Base-by-base conservation (phyloP, 129 eudicot species). In the Gnaphalium uliginosum region DNA sequence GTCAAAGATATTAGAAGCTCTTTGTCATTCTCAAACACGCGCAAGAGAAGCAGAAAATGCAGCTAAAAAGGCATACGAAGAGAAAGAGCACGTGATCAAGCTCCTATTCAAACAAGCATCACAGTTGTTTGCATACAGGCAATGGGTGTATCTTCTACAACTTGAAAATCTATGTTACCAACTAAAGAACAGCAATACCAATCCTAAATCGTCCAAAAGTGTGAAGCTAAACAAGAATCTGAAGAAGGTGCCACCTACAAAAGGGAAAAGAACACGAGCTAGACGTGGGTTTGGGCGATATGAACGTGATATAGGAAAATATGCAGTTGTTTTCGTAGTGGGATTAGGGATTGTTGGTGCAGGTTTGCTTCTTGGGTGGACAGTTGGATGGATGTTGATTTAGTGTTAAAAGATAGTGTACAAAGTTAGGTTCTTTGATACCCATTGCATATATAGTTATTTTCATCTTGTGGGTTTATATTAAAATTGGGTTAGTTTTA, bases 361-460 rank as follows among this genome's bases (percentile, higher is more conserved):
- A 10, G 98, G 96, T 54, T 85, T 93, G 89, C 80, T 93, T 48
- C 73, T 93, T 71, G 98, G 98, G 4, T 93, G 98, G 98, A 93
- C 90, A 0, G 72, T 90, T 8, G 96, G 95, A 14, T 90, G 95
- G 96, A 84, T 93, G 95, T 71, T 89, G 57, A 74, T 80, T 23
- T 79, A 79, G 75, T 78, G 35, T 27, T 70, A 29, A 22, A 41
- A 69, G 33, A 8, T 26, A 4, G 19, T 32, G 71, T 19, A 33
- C 71, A 66, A n/a, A 66, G 11, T 21, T 66, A 39, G 71, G 50
- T 21, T 33, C 30, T 10, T 37, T 18, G 26, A 7, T 66, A 18
- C 26, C 13, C 48, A 32, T 66, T 62, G 21, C 70, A 66, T 33
- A n/a, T 65, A 37, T 37, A 66, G 48, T 33, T 65, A 4, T 19